A percentile compares a stretch with the other conserved stretches of the same genome.
Evolutionary conservation across 345 rosid species (phyloP).

Genomic region (Gossypioides kirkii): DNA sequence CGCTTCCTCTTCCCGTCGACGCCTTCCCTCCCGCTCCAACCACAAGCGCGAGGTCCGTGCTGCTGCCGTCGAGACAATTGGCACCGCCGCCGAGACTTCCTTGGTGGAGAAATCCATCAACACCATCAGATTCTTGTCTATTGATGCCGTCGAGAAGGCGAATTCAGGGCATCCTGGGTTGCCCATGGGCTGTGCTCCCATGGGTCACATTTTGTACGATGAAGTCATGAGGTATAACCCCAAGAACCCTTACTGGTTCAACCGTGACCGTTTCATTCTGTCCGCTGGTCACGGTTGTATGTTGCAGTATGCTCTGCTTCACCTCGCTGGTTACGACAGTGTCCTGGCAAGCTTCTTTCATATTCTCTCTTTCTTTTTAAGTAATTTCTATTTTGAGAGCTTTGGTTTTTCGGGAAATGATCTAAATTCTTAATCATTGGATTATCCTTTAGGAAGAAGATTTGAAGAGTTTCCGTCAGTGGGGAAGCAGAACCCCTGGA

Average conservation of each 20-base stretch:
- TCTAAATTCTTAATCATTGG: not conserved
- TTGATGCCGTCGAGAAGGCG: slow-evolving; percentile 96
- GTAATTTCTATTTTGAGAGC: not conserved
- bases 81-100: slow-evolving; percentile 47
- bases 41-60: slow-evolving; percentile 31
- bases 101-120: slow-evolving; percentile 75
- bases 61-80: slow-evolving; percentile 50
- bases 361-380: not conserved
- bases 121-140: slow-evolving; percentile 76
- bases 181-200: slow-evolving; percentile 99
- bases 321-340: slow-evolving; percentile 95
- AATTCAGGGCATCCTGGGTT: slow-evolving; percentile 96
- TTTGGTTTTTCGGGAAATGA: not conserved
- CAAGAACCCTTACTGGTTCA: slow-evolving; percentile 95
- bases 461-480: slow-evolving; percentile 82
- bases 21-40: slow-evolving; percentile 11
- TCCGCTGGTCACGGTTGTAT: slow-evolving; percentile 98
- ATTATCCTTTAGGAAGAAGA: slow-evolving; percentile 68
- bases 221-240: slow-evolving; percentile 92
- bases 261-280: slow-evolving; percentile 89
- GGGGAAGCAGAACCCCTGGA: slow-evolving; percentile 98
- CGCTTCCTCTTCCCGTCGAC: slow-evolving; percentile 28
- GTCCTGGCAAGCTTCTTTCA: slow-evolving; percentile 39
- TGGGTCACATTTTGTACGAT: slow-evolving; percentile 85
- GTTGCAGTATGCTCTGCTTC: slow-evolving; percentile 92